Evolutionary conservation across 352 stramenopile species (phyloP).

Genomic region (Pythium grandisporangium): DNA sequence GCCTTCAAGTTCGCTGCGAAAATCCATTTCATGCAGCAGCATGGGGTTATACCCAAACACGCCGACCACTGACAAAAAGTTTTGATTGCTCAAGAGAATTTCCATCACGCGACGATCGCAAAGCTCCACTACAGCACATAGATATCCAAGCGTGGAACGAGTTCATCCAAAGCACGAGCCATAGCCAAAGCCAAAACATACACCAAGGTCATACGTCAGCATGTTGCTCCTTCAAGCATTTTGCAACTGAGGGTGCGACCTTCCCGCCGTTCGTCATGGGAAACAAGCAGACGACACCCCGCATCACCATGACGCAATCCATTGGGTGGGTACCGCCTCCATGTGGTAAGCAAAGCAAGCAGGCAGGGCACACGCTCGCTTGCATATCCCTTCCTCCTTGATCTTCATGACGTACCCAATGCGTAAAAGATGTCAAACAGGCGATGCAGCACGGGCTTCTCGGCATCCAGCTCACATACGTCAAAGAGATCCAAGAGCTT

Average conservation of each 20-base stretch:
- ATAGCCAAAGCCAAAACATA: constrained; percentile 1
- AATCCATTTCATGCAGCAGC: constrained; percentile 68
- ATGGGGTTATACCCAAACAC: constrained; percentile 76
- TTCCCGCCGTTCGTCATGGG: no score
- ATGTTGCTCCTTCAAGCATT: not conserved
- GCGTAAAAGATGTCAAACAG: constrained; percentile 76
- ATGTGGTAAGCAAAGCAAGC: no score
- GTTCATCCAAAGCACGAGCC: not conserved
- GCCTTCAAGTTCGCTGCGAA: constrained; percentile 52
- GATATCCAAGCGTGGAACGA: not conserved
- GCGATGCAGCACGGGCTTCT: constrained; percentile 45
- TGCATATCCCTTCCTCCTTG: no score
- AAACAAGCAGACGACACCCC: no score
- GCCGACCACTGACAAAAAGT: constrained; percentile 77
- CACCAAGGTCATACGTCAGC: not conserved
- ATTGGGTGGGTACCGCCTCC: no score
- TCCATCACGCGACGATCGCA: constrained; percentile 60
- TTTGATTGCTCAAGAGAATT: constrained; percentile 56
- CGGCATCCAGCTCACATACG: constrained; percentile 51
- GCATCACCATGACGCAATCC: no score
- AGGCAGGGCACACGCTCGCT: no score
- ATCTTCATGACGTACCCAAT: constrained; percentile 42
- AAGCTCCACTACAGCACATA: constrained; percentile 44
- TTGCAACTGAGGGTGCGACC: no score
- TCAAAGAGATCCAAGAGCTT: constrained; percentile 73